These are phyloP conservation scores for Schoenoplectus triqueter DNA, from an alignment of 202 grass and related monocot genomes.

Conservation along the genomic window DNA sequence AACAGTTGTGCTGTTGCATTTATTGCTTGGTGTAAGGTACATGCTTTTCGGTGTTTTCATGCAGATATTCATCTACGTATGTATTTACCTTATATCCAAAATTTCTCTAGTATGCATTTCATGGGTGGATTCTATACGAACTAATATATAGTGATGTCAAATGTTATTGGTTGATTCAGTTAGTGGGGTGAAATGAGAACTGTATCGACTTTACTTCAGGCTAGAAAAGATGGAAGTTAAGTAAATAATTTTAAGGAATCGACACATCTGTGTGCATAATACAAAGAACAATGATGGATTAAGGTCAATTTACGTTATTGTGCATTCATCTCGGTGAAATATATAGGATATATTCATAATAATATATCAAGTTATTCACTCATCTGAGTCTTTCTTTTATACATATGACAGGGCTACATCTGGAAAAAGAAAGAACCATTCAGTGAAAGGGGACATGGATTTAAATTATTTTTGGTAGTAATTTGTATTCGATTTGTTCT, in stretches of 20 bases:
- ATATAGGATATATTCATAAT: neutral
- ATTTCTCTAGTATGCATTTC: neutral
- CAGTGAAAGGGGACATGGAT: neutral
- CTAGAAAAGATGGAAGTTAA: neutral
- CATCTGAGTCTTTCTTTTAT: neutral
- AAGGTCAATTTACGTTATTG: neutral
- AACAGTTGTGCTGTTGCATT: constrained; percentile 22
- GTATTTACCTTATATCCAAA: neutral
- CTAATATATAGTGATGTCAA: neutral
- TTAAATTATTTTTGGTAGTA: neutral
- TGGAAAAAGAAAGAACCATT: neutral
- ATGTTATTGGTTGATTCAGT: neutral
- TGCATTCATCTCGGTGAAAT: constrained; percentile 5
- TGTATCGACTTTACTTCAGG: neutral
- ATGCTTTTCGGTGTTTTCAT: neutral
- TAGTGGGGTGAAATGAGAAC: constrained; percentile 12
- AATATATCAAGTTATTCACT: neutral
- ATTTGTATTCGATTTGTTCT: neutral
- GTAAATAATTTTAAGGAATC: neutral
- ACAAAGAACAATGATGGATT: neutral
- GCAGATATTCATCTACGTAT: neutral
- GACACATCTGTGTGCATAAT: neutral
- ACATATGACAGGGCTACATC: constrained; percentile 13
- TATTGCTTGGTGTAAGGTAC: constrained; percentile 49
- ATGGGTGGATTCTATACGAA: neutral